phyloP scores from a whole-genome alignment of 2,329 filamentous ascomycete species.

The Diaporthe helianthi region DNA sequence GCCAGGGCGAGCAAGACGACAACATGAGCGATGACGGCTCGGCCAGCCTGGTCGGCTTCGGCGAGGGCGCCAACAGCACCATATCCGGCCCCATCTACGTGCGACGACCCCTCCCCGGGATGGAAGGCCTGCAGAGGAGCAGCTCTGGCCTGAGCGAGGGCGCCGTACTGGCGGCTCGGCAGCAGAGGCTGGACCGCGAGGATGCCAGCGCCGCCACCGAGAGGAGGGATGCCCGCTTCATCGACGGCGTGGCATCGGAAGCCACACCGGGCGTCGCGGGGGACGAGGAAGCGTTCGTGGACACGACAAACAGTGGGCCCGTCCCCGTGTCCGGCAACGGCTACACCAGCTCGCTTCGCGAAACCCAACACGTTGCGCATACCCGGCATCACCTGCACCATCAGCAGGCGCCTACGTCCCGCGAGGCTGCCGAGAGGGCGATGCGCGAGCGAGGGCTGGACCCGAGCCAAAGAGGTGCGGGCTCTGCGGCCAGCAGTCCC shows the following conservation, averaged over 20 bases:
- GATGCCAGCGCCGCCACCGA: constrained; percentile 56
- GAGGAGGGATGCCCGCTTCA: constrained; percentile 67
- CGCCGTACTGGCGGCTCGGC: constrained; percentile 43
- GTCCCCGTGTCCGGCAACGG: constrained; percentile 52
- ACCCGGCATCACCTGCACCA: constrained; percentile 41
- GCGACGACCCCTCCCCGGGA: constrained; percentile 54
- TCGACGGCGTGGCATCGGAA: constrained; percentile 70
- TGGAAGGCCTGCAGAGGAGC: constrained; percentile 54
- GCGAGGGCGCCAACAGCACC: constrained; percentile 87
- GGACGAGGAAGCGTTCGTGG: constrained; percentile 64
- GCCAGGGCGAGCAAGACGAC: constrained; percentile 60
- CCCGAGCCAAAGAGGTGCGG: constrained; percentile 52
- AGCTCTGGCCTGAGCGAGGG: constrained; percentile 60
- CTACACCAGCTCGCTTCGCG: constrained; percentile 47
- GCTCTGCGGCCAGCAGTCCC: constrained; percentile 51
- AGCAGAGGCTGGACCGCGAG: constrained; percentile 42
- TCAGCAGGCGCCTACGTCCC: constrained; percentile 42
- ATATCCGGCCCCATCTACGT: constrained; percentile 79
- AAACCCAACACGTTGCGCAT: constrained; percentile 41
- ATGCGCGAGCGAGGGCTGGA: constrained; percentile 64
- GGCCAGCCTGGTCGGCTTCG: constrained; percentile 87
- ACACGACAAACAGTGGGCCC: constrained; percentile 68
- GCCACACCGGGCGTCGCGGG: constrained; percentile 48
- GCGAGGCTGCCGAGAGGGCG: constrained; percentile 70
- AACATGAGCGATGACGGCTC: constrained; percentile 87